A percentile compares a stretch with the other conserved stretches of the same genome.
Conservation (phyloP, 1,139 yeast genomes). For the Hyphopichia wangnamkhiaoensis region DNA sequence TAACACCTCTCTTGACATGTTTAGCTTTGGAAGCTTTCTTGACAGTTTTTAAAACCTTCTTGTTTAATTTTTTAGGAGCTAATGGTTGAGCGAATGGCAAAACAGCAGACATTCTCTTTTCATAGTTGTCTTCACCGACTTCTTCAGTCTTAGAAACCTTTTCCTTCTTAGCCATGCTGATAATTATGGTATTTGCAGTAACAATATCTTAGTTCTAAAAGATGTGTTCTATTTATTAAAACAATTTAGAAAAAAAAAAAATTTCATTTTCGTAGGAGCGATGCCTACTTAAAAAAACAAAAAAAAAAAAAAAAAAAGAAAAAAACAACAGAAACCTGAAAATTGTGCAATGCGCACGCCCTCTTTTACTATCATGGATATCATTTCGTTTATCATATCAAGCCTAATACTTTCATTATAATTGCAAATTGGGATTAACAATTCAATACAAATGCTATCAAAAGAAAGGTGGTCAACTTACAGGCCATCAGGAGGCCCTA, state of each 20-base stretch:
- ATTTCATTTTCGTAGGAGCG: conserved; percentile 4
- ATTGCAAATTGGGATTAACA: no score
- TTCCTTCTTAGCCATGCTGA: conserved; percentile 52
- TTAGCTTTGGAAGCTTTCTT: conserved; percentile 97
- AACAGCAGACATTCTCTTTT: conserved; percentile 83
- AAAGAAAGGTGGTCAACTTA: not conserved
- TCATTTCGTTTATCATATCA: no score
- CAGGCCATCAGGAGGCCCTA: not conserved
- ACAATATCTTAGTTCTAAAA: conserved; percentile 1
- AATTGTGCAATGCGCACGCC: not conserved
- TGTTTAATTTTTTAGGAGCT: conserved; percentile 94
- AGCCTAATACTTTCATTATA: no score
- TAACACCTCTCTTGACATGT: conserved; percentile 98
- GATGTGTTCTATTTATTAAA: not conserved
- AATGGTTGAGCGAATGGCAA: conserved; percentile 92
- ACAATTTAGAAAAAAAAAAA: not conserved
- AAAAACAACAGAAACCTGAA: not conserved
- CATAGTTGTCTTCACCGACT: conserved; percentile 79
- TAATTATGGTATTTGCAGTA: no score
- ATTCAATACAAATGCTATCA: not conserved
- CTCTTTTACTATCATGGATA: no score
- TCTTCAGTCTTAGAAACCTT: conserved; percentile 47
- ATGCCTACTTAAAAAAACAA: conserved; percentile 1
- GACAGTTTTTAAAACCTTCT: conserved; percentile 91
- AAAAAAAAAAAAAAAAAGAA: conserved; percentile 5